phyloP scores from a whole-genome alignment of 768 basidiomycete species.

The Hygrocybe punicea region DNA sequence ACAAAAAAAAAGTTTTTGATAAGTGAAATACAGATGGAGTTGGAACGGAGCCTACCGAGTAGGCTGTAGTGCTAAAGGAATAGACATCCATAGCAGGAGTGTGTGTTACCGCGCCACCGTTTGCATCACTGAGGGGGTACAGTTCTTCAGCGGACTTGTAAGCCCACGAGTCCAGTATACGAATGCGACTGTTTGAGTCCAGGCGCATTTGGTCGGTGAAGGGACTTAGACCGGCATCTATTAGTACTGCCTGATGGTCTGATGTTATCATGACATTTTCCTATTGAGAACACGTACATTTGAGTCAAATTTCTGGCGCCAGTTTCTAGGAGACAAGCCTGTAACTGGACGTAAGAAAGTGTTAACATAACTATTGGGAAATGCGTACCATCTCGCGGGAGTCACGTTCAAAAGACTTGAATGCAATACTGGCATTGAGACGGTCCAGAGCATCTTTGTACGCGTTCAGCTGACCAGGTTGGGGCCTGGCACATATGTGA shows the following conservation, averaged over 20 bases:
- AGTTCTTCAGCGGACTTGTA: no score
- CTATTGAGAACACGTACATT: conserved; percentile 82
- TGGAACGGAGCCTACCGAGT: no score
- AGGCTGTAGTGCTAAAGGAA: no score
- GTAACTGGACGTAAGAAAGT: not conserved
- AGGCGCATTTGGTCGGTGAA: no score
- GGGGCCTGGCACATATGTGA: conserved; percentile 51
- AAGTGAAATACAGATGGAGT: no score
- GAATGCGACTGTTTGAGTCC: no score
- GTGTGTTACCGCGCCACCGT: no score
- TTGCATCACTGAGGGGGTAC: no score
- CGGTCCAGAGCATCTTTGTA: conserved; percentile 75
- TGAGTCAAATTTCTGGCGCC: conserved; percentile 80
- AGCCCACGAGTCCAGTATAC: no score
- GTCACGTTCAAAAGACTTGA: conserved; percentile 51
- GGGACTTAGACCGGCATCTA: conserved; percentile 26
- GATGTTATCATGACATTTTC: conserved; percentile 77
- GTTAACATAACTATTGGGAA: conserved; percentile 2
- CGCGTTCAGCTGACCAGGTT: conserved; percentile 56
- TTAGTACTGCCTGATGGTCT: conserved; percentile 53
- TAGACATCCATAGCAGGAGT: no score
- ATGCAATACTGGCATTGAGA: conserved; percentile 75
- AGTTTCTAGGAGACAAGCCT: conserved; percentile 75
- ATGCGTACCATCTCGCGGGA: conserved; percentile 50
- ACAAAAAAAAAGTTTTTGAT: no score